Percentiles rank a stretch among this genome's conserved stretches.
These are phyloP conservation scores for Podosphaera fusca DNA, from an alignment of 2,329 filamentous ascomycete genomes.

Conservation along the genomic window DNA sequence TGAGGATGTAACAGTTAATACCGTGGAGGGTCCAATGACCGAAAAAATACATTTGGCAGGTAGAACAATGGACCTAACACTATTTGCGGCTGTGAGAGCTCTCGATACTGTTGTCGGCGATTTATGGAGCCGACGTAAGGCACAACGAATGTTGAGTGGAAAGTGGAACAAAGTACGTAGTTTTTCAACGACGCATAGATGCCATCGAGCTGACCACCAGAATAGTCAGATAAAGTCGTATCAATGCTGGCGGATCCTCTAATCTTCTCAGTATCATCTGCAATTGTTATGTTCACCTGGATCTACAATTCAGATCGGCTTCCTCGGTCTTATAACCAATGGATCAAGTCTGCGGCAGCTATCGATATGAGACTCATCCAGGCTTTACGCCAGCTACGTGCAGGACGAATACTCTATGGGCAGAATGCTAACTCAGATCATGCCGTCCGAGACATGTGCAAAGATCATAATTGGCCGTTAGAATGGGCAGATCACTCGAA, in stretches of 20 bases:
- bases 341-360: conserved; percentile 57
- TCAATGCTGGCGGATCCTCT: conserved; percentile 35
- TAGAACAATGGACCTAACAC: conserved; percentile 56
- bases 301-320: conserved; percentile 52
- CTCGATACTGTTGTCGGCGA: conserved; percentile 46
- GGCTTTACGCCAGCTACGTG: conserved; percentile 43
- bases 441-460: conserved; percentile 48
- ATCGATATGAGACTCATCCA: conserved; percentile 54
- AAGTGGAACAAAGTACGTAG: conserved; percentile 24
- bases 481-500: conserved; percentile 49
- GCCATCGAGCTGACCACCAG: not conserved
- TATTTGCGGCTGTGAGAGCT: conserved; percentile 55
- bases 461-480: conserved; percentile 43
- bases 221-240: conserved; percentile 16
- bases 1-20: conserved; percentile 17
- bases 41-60: conserved; percentile 27
- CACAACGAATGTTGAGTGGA: conserved; percentile 21
- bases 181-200: not conserved
- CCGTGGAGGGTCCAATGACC: conserved; percentile 8
- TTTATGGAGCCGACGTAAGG: conserved; percentile 32
- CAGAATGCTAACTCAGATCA: conserved; percentile 45
- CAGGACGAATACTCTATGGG: conserved; percentile 45
- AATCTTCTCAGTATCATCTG: conserved; percentile 49
- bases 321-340: conserved; percentile 52
- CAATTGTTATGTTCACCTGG: conserved; percentile 75